Base-by-base conservation (phyloP, 345 rosid species). In the Ceriops zippeliana region DNA sequence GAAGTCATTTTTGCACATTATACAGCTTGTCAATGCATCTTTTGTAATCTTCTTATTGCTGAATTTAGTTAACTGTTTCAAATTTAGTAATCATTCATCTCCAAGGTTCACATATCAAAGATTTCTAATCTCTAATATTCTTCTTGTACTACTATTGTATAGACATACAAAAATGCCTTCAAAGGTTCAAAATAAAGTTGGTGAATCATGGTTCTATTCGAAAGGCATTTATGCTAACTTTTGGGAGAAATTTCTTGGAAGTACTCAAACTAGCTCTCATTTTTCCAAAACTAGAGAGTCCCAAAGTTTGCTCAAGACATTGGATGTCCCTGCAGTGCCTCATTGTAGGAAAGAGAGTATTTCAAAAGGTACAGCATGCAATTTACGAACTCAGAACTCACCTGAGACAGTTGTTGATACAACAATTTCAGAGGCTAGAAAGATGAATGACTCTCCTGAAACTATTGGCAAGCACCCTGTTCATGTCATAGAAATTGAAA, bases 171-270 rank as follows among this genome's bases (percentile, higher is more conserved):
- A 62, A 67, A 31, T 47, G 69, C 61, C 31, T 59, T 64, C 32
- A 37, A 37, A 37, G 16, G 27, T 7, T 63, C n/a, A 10, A 30
- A 56, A 24, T 22, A 69, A 66, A 34, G 58, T 27, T 28, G 31
- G 52, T 9, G 59, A 53, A 30, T 24, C 71, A 54, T 69, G 83
- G 79, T 65, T 46, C 49, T 52, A 66, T 65, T 24, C 79, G 3
- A 72, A 75, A 51, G 77, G 71, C 3, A 64, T 82, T 20, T 31
- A 76, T n/a, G 58, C 69, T 47, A 72, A 65, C 64, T 20, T 76
- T 1, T 74, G 74, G 75, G 56, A 74, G 28, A 71, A 42, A 75
- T 54, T 82, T 49, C 13, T 66, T 28, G 65, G 75, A 59, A 71
- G 56, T 69, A 20, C 57, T 38, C 31, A 59, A 46, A 51, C 53